Evolutionary conservation across 1,284 basidiomycete genomes (phyloP), one percentile per base, ranked within the genome.

Genomic region (Puccinia coronata): DNA sequence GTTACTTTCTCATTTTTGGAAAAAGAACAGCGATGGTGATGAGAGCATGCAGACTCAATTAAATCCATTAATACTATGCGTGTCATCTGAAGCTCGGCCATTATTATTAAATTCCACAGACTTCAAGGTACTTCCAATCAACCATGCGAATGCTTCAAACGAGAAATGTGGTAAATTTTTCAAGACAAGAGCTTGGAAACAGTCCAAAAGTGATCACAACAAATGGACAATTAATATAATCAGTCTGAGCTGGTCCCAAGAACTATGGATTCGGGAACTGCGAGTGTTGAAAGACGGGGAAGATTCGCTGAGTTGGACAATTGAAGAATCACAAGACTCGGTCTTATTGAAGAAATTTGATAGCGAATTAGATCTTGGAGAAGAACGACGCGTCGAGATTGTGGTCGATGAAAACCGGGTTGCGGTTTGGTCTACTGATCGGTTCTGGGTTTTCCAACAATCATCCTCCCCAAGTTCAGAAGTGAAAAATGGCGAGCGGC

Each of bases 201-300:
- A 67, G 63, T 67, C 63, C 34, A 43, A 28, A 49, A 31, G 16
- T 23, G 25, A 43, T 65, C 9, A 16, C 28, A 63, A 76, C 41
- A 57, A 49, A 20, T 76, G 74, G 74, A 23, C 41, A 34, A 76
- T 76, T 59, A 25, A 76, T 12, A 51, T 76, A 39, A 8, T 76
- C 39, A 76, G 74, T 51, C 41, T 76, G 39, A 76, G 55, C 25
- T 76, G 59, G 57, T 63, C 74, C 65, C 23, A 65, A 49, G 28
- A 76, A 49, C 34, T 76, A 36, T 51, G 74, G 41, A 23, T 25
- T 61, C 74, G 74, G 57, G 74, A 63, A n/a, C 65, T 63, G 61
- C 34, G 31, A 34, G 61, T 76, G 34, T 61, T 49, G 9, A 14
- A 28, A 39, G 53, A 76, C 28, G 41, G 16, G 8, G 39, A 28